A percentile compares a stretch with the other conserved stretches of the same genome.
These are phyloP conservation scores for Diaporthe sp. DNA, from an alignment of 2,329 filamentous ascomycete species.

Conservation along the genomic window DNA sequence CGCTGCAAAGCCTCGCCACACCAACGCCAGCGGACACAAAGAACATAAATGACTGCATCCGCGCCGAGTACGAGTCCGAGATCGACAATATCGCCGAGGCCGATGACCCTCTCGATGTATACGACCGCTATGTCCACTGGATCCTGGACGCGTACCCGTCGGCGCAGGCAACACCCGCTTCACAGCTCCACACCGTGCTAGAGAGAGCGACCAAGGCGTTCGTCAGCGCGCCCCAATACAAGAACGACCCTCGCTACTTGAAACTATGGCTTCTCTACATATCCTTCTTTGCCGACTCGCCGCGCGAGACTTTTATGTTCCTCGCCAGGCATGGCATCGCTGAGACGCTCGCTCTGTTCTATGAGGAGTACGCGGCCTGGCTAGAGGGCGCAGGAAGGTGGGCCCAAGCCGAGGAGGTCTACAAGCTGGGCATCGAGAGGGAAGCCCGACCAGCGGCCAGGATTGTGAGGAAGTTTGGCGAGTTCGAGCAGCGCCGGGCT, in stretches of 20 bases:
- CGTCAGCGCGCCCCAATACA: constrained; percentile 86
- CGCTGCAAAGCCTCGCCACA: constrained; percentile 66
- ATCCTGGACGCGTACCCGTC: constrained; percentile 95
- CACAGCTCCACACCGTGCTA: constrained; percentile 87
- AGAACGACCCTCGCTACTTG: constrained; percentile 93
- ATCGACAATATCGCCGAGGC: constrained; percentile 82
- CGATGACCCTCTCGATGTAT: constrained; percentile 95
- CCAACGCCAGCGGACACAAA: constrained; percentile 78
- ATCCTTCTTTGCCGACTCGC: constrained; percentile 90
- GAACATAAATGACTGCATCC: constrained; percentile 81
- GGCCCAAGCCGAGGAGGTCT: constrained; percentile 94
- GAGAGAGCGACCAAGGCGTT: constrained; percentile 95
- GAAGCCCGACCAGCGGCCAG: constrained; percentile 86
- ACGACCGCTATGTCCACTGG: constrained; percentile 97
- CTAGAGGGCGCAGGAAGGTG: constrained; percentile 86
- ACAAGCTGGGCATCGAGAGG: constrained; percentile 86
- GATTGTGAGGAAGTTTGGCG: constrained; percentile 87
- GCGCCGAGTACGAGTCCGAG: constrained; percentile 88
- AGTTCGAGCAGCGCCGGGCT: constrained; percentile 82
- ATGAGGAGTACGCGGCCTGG: constrained; percentile 97
- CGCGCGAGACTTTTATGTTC: constrained; percentile 92
- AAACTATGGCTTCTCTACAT: constrained; percentile 97
- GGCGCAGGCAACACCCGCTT: constrained; percentile 89
- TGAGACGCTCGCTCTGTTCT: constrained; percentile 88
- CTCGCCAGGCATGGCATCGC: constrained; percentile 89